phyloP scores from a whole-genome alignment of 2,329 filamentous ascomycete genomes.

The Phialophora macrospora region DNA sequence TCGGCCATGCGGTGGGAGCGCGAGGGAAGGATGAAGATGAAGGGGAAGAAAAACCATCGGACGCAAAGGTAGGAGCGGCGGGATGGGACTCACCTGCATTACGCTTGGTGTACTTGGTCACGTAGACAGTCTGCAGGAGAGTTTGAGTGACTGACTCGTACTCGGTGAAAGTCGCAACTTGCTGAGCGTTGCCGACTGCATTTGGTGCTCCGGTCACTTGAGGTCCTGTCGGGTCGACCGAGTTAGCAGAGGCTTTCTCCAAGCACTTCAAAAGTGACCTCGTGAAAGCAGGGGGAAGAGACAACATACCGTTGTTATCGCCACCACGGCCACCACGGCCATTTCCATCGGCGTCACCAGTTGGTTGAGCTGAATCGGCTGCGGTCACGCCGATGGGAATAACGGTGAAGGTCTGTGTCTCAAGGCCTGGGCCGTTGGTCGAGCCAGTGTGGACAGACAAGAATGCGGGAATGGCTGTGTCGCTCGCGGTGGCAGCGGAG shows the following conservation, averaged over 20 bases:
- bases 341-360: background rate
- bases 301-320: constrained; percentile 9
- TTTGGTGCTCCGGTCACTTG: constrained; percentile 21
- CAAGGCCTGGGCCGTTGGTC: constrained; percentile 29
- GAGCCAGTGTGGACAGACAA: constrained; percentile 34
- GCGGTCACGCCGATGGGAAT: constrained; percentile 27
- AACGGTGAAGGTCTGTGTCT: constrained; percentile 34
- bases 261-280: background rate
- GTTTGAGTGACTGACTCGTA: constrained; percentile 33
- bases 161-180: constrained; percentile 31
- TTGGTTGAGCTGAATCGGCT: background rate
- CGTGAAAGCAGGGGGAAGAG: background rate
- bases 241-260: constrained; percentile 2
- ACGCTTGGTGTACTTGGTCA: constrained; percentile 33
- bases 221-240: constrained; percentile 8
- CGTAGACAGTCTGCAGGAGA: constrained; percentile 31
- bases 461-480: constrained; percentile 29
- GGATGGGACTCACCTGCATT: constrained; percentile 28
- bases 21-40: constrained; percentile 1
- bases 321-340: background rate
- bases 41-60: background rate
- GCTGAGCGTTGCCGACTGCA: constrained; percentile 22
- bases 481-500: constrained; percentile 23
- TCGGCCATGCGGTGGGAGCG: background rate
- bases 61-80: constrained; percentile 1